Percentiles rank a stretch among this genome's conserved stretches.
phyloP scores from a whole-genome alignment of 2,329 filamentous ascomycete species.

The Thelonectria olida region DNA sequence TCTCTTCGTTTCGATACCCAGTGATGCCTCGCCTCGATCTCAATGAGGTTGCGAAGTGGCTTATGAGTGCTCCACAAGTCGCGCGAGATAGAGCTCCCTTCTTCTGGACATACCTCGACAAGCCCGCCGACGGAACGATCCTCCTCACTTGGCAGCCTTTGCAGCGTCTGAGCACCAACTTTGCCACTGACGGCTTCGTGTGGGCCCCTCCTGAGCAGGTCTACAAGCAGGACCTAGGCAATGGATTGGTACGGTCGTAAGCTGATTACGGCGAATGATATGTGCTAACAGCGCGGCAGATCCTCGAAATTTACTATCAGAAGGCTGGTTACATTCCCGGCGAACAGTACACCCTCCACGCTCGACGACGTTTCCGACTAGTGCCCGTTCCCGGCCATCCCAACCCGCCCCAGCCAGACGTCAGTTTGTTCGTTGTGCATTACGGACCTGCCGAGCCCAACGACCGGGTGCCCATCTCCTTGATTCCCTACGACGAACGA shows the following conservation, averaged over 20 bases:
- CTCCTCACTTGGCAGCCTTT: slow-evolving; percentile 90
- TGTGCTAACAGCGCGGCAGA: slow-evolving; percentile 57
- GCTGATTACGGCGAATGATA: background rate
- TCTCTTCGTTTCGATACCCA: slow-evolving; percentile 86
- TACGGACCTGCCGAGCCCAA: slow-evolving; percentile 81
- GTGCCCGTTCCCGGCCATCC: slow-evolving; percentile 75
- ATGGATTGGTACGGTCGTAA: slow-evolving; percentile 59
- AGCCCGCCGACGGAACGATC: slow-evolving; percentile 82
- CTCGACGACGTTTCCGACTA: slow-evolving; percentile 87
- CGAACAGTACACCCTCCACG: slow-evolving; percentile 79
- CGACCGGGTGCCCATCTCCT: slow-evolving; percentile 75
- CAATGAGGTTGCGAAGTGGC: slow-evolving; percentile 82
- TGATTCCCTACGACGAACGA: slow-evolving; percentile 71
- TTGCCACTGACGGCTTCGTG: slow-evolving; percentile 90
- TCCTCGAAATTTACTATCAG: slow-evolving; percentile 88
- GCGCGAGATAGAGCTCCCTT: slow-evolving; percentile 86
- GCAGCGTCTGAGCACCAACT: slow-evolving; percentile 74
- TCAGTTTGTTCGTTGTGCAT: slow-evolving; percentile 89
- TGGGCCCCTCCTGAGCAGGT: slow-evolving; percentile 86
- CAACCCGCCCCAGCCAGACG: slow-evolving; percentile 76
- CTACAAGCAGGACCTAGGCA: slow-evolving; percentile 77
- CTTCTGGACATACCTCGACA: slow-evolving; percentile 91
- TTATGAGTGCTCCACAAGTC: slow-evolving; percentile 84
- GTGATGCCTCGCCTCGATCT: slow-evolving; percentile 75
- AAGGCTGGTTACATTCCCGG: slow-evolving; percentile 81